Evolutionary conservation across 1,284 basidiomycete species (phyloP), one percentile per base, ranked within the genome.

Genomic region (Gomphus bonarii): DNA sequence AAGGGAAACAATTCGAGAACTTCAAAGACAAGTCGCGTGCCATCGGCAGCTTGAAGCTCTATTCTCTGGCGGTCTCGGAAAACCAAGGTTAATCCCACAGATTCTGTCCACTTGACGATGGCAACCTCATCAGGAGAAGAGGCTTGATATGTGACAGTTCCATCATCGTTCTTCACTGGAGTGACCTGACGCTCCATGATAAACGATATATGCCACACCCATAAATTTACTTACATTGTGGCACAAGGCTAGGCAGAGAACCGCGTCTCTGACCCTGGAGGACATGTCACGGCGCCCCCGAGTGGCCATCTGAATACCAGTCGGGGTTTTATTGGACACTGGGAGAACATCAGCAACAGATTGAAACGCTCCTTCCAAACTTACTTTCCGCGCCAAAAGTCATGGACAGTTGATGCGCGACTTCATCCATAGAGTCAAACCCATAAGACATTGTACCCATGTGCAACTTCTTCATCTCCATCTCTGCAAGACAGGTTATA

Each of bases 381-480:
- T 50, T 50, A 79, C 76, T 66, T 59, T 77, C 70, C 8, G 74
- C 76, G 6, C 86, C 90, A 63, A 95, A 90, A 0, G 91, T 87
- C 44, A 85, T 75, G 5, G 84, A 81, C 12, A 99, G 75, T 63
- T 98, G 91, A 70, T 90, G 88, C 0, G 86, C 81, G 3, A 99
- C 91, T 68, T 99, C 97, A 66, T 99, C 97, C 95, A 99, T 98
- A 9, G 94, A 88, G 65, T 99, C 97, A 65, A 78, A 86, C 0
- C 92, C 93, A 68, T 95, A 99, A 3, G 92, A 95, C 79, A 99
- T 92, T 0, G 97, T 99, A 2, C 97, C 97, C 88, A 99, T 91
- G 67, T 99, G 95, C 38, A 99, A 74, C 69, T 97, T 98, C 73
- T 89, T 95, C 81, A 99, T 86, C 70, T 99, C 95, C 97, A 99